Evolutionary conservation across 1,284 basidiomycete species (phyloP).

Genomic region (Trametes polyzona): DNA sequence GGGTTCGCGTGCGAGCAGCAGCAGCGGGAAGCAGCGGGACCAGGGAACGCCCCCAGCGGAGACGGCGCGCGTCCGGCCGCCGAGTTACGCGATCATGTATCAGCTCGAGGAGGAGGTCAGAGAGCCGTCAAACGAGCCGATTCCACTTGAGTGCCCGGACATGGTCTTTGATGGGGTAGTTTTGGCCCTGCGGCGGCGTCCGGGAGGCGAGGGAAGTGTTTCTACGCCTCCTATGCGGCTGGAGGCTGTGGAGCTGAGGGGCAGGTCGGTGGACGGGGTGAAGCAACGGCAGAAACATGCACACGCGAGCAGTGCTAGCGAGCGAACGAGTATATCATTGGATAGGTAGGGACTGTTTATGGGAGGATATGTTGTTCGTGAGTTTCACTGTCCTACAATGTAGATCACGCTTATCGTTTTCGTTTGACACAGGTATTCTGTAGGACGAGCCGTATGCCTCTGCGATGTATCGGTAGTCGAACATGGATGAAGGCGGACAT

Average conservation of each 20-base stretch:
- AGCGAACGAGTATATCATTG: not conserved
- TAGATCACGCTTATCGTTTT: no score
- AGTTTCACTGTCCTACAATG: no score
- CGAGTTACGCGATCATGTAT: slow-evolving; percentile 22
- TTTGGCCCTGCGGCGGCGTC: not conserved
- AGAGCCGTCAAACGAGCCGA: slow-evolving; percentile 1
- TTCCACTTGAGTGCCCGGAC: slow-evolving; percentile 4
- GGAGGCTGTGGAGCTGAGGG: slow-evolving; percentile 11
- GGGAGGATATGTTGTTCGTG: no score
- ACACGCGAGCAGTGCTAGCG: not conserved
- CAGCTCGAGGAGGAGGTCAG: slow-evolving; percentile 13
- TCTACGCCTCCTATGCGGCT: not conserved
- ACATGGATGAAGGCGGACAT: no score
- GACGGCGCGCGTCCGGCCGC: slow-evolving; percentile 13
- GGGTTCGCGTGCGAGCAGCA: not conserved
- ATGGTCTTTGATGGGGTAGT: slow-evolving; percentile 16
- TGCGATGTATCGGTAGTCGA: no score
- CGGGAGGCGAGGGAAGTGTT: not conserved
- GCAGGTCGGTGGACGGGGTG: not conserved
- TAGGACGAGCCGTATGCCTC: no score
- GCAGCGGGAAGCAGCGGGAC: not conserved
- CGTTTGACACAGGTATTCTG: no score
- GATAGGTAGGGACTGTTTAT: not conserved
- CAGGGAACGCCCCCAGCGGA: not conserved
- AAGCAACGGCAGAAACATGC: slow-evolving; percentile 5